Conservation (phyloP, 352 stramenopile species). For the Phytophthora palmivora region DNA sequence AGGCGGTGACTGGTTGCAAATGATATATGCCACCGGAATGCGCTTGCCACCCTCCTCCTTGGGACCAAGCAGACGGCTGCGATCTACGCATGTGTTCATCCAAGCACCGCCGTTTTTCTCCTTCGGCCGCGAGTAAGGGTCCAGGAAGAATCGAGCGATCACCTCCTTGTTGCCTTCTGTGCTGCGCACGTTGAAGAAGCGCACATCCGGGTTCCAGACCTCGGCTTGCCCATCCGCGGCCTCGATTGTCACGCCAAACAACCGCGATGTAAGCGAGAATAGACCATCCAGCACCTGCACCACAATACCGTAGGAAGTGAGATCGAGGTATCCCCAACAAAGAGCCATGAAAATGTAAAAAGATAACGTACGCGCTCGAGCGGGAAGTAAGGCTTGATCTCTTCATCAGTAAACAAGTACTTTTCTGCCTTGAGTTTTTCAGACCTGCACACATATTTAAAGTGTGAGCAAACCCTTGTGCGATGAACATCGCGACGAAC, state of each 20-base stretch:
- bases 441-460: constrained; percentile 47
- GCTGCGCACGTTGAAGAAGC: constrained; percentile 95
- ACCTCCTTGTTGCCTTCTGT: constrained; percentile 73
- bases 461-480: neutral
- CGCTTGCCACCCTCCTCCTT: constrained; percentile 61
- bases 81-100: constrained; percentile 98
- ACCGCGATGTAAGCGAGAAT: constrained; percentile 93
- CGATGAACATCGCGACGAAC: neutral
- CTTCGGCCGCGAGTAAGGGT: constrained; percentile 96
- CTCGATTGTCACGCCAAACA: constrained; percentile 96
- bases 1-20: constrained; percentile 97
- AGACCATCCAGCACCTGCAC: constrained; percentile 91
- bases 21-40: constrained; percentile 97
- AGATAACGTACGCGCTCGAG: constrained; percentile 83
- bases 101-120: constrained; percentile 98
- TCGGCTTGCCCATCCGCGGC: constrained; percentile 69
- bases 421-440: constrained; percentile 96
- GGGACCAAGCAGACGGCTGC: constrained; percentile 85
- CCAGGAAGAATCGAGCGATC: constrained; percentile 97
- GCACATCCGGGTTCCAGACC: constrained; percentile 96
- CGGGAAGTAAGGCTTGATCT: constrained; percentile 97
- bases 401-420: constrained; percentile 96
- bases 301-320: neutral
- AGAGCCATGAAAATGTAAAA: neutral
- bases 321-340: constrained; percentile 1